Evolutionary conservation across 106 monocot species (phyloP).

Genomic region (Dioscorea alata): DNA sequence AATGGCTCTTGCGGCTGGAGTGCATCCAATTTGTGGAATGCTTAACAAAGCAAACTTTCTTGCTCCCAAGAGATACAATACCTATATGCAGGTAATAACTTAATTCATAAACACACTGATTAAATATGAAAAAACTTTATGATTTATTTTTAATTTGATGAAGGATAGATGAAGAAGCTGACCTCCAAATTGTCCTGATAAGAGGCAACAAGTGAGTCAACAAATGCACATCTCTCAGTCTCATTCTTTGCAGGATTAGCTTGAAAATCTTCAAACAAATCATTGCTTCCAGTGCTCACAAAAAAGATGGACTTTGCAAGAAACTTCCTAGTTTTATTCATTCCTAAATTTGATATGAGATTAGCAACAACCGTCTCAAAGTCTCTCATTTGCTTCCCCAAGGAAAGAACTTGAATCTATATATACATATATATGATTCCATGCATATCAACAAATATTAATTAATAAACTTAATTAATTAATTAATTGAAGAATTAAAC

Average conservation of each 20-base stretch:
- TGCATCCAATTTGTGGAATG: conserved; percentile 10
- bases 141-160: neutral
- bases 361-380: neutral
- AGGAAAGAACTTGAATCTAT: neutral
- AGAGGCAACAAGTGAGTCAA: neutral
- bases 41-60: conserved; percentile 23
- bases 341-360: neutral
- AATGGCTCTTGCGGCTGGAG: neutral
- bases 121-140: neutral
- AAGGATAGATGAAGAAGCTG: neutral
- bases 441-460: neutral
- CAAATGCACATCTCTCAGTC: neutral
- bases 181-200: neutral
- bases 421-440: neutral
- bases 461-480: neutral
- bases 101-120: neutral
- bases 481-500: neutral
- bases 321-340: neutral
- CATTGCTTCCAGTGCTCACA: conserved; percentile 4
- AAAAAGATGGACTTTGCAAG: conserved; percentile 1
- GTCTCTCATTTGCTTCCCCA: neutral
- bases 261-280: neutral
- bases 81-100: conserved; percentile 2
- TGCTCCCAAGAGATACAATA: conserved; percentile 19
- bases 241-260: neutral